phyloP scores from a whole-genome alignment of 805 yeast genomes.

The Lachancea mirantina region DNA sequence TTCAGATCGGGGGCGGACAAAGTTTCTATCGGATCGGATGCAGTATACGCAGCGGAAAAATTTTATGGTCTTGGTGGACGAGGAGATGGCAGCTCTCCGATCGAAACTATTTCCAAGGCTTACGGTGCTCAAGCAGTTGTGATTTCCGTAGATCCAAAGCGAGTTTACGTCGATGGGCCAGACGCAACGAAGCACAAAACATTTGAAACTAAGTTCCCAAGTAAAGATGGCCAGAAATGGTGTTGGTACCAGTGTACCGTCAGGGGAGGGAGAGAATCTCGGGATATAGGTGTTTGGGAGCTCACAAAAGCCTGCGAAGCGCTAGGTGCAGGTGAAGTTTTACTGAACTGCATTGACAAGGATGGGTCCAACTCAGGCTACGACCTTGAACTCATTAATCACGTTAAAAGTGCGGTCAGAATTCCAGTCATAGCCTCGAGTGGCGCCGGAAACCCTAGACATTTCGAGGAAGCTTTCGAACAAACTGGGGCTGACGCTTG shows the following conservation, averaged over 20 bases:
- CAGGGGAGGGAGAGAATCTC: conserved; percentile 90
- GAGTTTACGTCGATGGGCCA: conserved; percentile 63
- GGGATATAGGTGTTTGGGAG: conserved; percentile 88
- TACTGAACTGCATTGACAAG: conserved; percentile 90
- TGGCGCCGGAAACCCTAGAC: conserved; percentile 93
- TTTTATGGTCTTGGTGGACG: conserved; percentile 52
- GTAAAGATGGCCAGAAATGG: conserved; percentile 83
- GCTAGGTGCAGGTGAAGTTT: conserved; percentile 93
- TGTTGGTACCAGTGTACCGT: conserved; percentile 95
- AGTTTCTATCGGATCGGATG: conserved; percentile 96
- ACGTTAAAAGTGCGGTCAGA: conserved; percentile 64
- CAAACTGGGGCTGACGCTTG: conserved; percentile 91
- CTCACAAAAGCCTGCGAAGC: conserved; percentile 82
- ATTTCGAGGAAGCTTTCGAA: conserved; percentile 80
- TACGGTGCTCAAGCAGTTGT: conserved; percentile 98
- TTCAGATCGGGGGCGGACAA: conserved; percentile 98
- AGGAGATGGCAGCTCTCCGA: conserved; percentile 74
- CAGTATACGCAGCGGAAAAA: conserved; percentile 84
- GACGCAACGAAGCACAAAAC: conserved; percentile 52
- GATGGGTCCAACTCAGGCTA: conserved; percentile 96
- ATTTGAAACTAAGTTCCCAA: conserved; percentile 56
- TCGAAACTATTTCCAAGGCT: conserved; percentile 84
- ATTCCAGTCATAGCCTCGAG: conserved; percentile 97
- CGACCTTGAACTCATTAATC: conserved; percentile 76
- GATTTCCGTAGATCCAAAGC: conserved; percentile 94